Conservation (phyloP, 371 early-diverging fungal genomes). For the Apophysomyces elegans region DNA sequence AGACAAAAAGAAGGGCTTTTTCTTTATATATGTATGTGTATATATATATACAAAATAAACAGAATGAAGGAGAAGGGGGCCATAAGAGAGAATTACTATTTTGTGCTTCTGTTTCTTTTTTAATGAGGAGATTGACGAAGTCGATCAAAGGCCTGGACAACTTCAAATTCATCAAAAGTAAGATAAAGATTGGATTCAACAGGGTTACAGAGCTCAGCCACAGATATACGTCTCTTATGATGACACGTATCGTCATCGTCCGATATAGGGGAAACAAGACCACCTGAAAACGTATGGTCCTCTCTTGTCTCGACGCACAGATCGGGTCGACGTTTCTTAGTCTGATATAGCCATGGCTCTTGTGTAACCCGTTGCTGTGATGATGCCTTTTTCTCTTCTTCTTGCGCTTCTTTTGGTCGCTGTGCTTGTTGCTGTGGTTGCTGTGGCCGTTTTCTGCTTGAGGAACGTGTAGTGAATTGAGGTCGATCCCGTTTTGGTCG, state of each 20-base stretch:
- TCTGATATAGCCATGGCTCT: not conserved
- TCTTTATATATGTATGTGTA: too few relatives aligned
- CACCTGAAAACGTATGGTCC: conserved; percentile 9
- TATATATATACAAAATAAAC: too few relatives aligned
- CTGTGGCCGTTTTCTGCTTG: conserved; percentile 1
- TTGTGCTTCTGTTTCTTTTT: not conserved
- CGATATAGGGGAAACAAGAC: conserved; percentile 9
- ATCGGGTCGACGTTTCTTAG: conserved; percentile 7
- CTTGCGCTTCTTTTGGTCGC: conserved; percentile 8
- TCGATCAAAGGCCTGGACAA: conserved; percentile 43
- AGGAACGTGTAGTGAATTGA: not conserved
- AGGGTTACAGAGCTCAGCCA: conserved; percentile 42
- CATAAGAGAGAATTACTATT: too few relatives aligned
- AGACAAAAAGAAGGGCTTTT: not conserved
- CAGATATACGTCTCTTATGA: conserved; percentile 30
- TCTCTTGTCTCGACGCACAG: conserved; percentile 11
- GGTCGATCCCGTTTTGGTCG: conserved; percentile 17
- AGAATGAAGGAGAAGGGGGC: too few relatives aligned
- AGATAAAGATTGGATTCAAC: conserved; percentile 21
- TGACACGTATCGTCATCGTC: conserved; percentile 14
- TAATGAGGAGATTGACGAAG: conserved; percentile 27
- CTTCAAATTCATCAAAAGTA: conserved; percentile 51
- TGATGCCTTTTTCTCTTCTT: not conserved
- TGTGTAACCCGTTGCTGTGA: conserved; percentile 3
- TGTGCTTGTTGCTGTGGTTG: conserved; percentile 9